Percentiles rank a stretch among this genome's conserved stretches.
These are phyloP conservation scores for Jamesozyma piceae DNA, from an alignment of 805 yeast species.

Conservation along the genomic window DNA sequence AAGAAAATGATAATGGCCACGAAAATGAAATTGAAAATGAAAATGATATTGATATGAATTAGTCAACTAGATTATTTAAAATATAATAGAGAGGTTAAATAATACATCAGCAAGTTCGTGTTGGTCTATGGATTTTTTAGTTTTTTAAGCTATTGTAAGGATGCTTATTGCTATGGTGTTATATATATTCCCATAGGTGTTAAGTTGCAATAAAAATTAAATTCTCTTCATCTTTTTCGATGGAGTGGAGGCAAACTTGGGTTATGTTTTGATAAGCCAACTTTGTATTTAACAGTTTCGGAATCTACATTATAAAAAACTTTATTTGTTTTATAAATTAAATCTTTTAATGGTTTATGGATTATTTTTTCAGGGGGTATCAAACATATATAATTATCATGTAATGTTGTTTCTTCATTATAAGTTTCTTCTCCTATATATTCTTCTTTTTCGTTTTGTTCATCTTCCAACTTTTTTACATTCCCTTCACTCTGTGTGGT, in stretches of 20 bases:
- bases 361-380: not conserved
- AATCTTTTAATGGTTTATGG: constrained; percentile 22
- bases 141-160: not conserved
- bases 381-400: not conserved
- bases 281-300: constrained; percentile 16
- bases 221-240: not conserved
- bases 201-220: not conserved
- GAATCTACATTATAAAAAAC: constrained; percentile 21
- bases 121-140: too few species aligned
- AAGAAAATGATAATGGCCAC: not conserved
- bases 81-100: not conserved
- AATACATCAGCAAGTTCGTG: not conserved
- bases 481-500: too few species aligned
- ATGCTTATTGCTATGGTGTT: not conserved
- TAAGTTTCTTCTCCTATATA: not conserved
- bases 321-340: constrained; percentile 21
- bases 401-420: not conserved
- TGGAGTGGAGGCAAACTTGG: constrained; percentile 3
- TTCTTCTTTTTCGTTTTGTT: not conserved
- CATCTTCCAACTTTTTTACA: too few species aligned
- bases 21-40: not conserved
- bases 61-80: not conserved
- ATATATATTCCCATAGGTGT: not conserved
- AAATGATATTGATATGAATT: constrained; percentile 3
- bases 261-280: constrained; percentile 19